These are phyloP conservation scores for Aureobasidium lini DNA, from an alignment of 2,329 filamentous ascomycete species.

Conservation along the genomic window DNA sequence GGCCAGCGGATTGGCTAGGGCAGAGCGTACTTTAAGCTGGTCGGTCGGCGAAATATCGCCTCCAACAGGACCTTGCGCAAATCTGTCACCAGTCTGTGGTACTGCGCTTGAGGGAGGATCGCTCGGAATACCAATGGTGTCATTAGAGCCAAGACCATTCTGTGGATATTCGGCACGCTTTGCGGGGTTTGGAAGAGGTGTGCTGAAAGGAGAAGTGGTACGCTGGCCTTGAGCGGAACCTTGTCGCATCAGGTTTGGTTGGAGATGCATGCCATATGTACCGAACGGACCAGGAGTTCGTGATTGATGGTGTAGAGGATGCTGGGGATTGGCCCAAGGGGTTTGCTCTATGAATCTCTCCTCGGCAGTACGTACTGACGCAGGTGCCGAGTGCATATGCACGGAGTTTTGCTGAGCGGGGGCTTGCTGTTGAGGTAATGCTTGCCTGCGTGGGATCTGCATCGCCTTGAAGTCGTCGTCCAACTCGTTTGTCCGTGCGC, in stretches of 20 bases:
- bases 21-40: slow-evolving; percentile 14
- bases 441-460: slow-evolving; percentile 20
- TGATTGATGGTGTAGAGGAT: slow-evolving; percentile 17
- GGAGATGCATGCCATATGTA: slow-evolving; percentile 12
- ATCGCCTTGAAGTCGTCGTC: slow-evolving; percentile 87
- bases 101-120: slow-evolving; percentile 27
- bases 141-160: slow-evolving; percentile 16
- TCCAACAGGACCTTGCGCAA: slow-evolving; percentile 14
- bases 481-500: slow-evolving; percentile 64
- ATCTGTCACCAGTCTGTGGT: slow-evolving; percentile 22
- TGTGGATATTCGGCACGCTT: slow-evolving; percentile 16
- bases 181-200: slow-evolving; percentile 22
- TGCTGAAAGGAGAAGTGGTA: slow-evolving; percentile 23
- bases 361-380: slow-evolving; percentile 28
- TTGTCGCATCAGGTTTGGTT: slow-evolving; percentile 14
- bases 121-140: slow-evolving; percentile 19
- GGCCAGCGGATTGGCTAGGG: not conserved
- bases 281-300: slow-evolving; percentile 16
- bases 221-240: slow-evolving; percentile 11
- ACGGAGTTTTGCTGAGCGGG: not conserved
- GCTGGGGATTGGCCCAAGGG: slow-evolving; percentile 83
- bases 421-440: slow-evolving; percentile 19
- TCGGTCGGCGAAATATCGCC: slow-evolving; percentile 15
- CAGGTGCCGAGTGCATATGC: slow-evolving; percentile 11
- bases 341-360: slow-evolving; percentile 86